These are phyloP conservation scores for Evernia prunastri DNA, from an alignment of 495 filamentous ascomycete genomes.

Conservation along the genomic window DNA sequence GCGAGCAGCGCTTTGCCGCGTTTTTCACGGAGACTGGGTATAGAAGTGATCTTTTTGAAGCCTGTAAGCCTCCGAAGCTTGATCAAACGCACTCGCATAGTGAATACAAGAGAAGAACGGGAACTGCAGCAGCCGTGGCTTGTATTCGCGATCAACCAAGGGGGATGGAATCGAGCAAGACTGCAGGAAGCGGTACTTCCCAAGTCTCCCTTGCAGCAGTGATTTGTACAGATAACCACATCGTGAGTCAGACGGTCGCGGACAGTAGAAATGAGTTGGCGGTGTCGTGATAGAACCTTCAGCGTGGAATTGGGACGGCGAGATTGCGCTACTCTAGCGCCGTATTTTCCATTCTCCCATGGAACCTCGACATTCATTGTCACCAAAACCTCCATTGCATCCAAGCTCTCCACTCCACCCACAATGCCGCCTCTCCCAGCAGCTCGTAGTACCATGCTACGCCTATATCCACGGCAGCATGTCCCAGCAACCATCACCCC, in stretches of 20 bases:
- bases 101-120: not conserved
- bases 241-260: not conserved
- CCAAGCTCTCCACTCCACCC: conserved; percentile 17
- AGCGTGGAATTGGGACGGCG: conserved; percentile 9
- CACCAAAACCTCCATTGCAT: not conserved
- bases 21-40: conserved; percentile 62
- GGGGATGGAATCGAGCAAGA: not conserved
- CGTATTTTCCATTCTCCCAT: not conserved
- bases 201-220: not conserved
- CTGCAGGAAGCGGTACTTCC: not conserved
- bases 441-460: conserved; percentile 44
- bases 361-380: not conserved
- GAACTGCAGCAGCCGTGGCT: not conserved
- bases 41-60: conserved; percentile 51
- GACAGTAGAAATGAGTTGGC: not conserved
- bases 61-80: not conserved
- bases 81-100: not conserved
- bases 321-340: conserved; percentile 1
- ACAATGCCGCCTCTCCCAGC: conserved; percentile 46
- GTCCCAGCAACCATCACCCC: conserved; percentile 25
- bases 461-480: conserved; percentile 46
- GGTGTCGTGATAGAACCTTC: conserved; percentile 9
- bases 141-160: not conserved
- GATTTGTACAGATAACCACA: not conserved
- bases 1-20: conserved; percentile 57